Evolutionary conservation across 305 asterid genomes (phyloP).

Genomic region (Euphrasia arctica): DNA sequence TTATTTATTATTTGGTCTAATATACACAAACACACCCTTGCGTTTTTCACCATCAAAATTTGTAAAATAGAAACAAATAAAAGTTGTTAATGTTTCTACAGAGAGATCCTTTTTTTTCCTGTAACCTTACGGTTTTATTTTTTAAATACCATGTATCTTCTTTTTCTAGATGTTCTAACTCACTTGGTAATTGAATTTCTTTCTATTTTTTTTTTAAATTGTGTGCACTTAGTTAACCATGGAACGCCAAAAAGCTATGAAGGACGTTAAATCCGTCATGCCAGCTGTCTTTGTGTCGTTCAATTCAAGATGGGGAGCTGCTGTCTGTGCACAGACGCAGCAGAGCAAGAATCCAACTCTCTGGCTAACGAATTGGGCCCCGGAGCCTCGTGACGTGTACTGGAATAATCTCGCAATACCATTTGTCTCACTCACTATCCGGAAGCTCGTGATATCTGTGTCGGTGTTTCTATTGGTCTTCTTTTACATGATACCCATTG

Average conservation of each 20-base stretch:
- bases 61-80: too few relatives aligned
- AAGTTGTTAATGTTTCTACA: too few relatives aligned
- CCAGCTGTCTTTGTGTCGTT: slow-evolving; percentile 92
- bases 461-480: slow-evolving; percentile 77
- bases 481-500: slow-evolving; percentile 96
- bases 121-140: not conserved
- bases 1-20: not conserved
- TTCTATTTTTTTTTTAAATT: slow-evolving; percentile 1
- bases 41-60: not conserved
- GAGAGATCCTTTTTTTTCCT: not conserved
- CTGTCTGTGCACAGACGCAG: slow-evolving; percentile 94
- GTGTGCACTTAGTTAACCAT: slow-evolving; percentile 42
- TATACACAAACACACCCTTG: not conserved
- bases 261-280: slow-evolving; percentile 56
- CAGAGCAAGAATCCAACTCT: slow-evolving; percentile 85
- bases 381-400: slow-evolving; percentile 92
- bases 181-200: slow-evolving; percentile 14
- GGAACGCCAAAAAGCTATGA: slow-evolving; percentile 69
- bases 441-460: slow-evolving; percentile 58
- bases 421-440: slow-evolving; percentile 68
- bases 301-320: slow-evolving; percentile 91
- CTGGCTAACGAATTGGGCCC: slow-evolving; percentile 93
- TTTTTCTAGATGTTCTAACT: slow-evolving; percentile 5
- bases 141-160: not conserved
- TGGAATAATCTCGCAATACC: slow-evolving; percentile 91